phyloP scores from a whole-genome alignment of 1,139 yeast species.

The Meyerozyma athensensis region DNA sequence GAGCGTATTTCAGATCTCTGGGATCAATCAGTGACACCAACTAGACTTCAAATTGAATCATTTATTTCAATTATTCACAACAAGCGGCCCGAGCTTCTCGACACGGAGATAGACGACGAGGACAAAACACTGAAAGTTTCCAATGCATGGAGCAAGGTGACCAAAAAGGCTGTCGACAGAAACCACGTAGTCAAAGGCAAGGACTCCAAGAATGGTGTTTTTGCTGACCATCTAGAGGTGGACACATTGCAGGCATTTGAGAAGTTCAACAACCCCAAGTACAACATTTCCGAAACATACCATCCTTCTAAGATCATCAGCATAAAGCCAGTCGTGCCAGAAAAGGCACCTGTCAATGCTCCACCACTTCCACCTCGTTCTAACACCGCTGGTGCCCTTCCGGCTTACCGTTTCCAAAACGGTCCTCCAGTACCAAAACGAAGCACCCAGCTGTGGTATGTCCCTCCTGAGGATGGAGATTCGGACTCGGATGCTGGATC shows the following conservation, averaged over 20 bases:
- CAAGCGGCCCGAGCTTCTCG: slow-evolving; percentile 29
- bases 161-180: slow-evolving; percentile 20
- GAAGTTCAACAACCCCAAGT: slow-evolving; percentile 25
- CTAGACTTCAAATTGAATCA: slow-evolving; percentile 34
- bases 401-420: not conserved
- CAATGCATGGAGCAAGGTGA: slow-evolving; percentile 26
- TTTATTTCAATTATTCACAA: slow-evolving; percentile 25
- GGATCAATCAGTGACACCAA: slow-evolving; percentile 30
- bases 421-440: slow-evolving; percentile 6
- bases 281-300: slow-evolving; percentile 27
- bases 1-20: slow-evolving; percentile 27
- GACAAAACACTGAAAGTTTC: slow-evolving; percentile 22
- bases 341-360: slow-evolving; percentile 5
- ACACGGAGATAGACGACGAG: slow-evolving; percentile 27
- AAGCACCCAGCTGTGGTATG: not conserved
- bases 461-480: not conserved
- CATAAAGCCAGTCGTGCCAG: slow-evolving; percentile 16
- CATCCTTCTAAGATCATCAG: slow-evolving; percentile 23
- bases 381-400: slow-evolving; percentile 14
- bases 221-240: slow-evolving; percentile 25
- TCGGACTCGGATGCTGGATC: not conserved
- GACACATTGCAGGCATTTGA: slow-evolving; percentile 33
- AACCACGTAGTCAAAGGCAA: slow-evolving; percentile 23
- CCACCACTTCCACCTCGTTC: slow-evolving; percentile 33
- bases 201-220: slow-evolving; percentile 29